These are phyloP conservation scores for Cladosporium sphaerospermum DNA, from an alignment of 2,329 filamentous ascomycete genomes.

Conservation along the genomic window DNA sequence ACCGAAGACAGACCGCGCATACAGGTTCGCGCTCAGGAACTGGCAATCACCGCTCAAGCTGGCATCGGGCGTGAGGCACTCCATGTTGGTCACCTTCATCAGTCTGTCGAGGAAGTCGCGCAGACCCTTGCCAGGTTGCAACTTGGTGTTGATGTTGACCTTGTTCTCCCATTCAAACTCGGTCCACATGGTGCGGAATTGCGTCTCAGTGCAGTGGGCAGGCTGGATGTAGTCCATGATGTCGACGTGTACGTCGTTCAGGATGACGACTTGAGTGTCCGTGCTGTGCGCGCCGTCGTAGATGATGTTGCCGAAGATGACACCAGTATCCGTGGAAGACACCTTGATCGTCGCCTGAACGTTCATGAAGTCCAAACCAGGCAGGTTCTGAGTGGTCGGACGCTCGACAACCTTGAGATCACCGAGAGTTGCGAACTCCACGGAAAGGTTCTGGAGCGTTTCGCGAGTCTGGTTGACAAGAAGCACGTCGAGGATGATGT, in stretches of 20 bases:
- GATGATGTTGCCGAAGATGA: constrained; percentile 97
- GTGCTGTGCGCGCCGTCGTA: constrained; percentile 91
- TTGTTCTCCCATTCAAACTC: constrained; percentile 99
- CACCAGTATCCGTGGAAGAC: constrained; percentile 92
- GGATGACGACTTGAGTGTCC: constrained; percentile 92
- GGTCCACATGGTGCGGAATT: constrained; percentile 99
- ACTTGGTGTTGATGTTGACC: constrained; percentile 98
- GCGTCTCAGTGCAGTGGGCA: constrained; percentile 90
- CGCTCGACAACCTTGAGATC: constrained; percentile 97
- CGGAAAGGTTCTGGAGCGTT: constrained; percentile 91
- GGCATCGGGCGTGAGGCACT: constrained; percentile 90
- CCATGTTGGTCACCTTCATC: constrained; percentile 99
- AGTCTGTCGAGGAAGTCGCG: constrained; percentile 88
- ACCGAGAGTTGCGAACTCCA: constrained; percentile 96
- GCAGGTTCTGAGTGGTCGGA: constrained; percentile 91
- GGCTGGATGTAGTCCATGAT: constrained; percentile 99
- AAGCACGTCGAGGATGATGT: constrained; percentile 93
- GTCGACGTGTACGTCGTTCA: constrained; percentile 96
- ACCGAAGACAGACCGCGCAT: constrained; percentile 97
- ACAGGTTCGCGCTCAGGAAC: constrained; percentile 94
- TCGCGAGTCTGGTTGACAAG: constrained; percentile 96
- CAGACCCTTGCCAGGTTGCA: constrained; percentile 64
- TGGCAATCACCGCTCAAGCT: constrained; percentile 96
- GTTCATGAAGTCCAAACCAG: constrained; percentile 93
- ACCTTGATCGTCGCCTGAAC: constrained; percentile 99